phyloP scores from a whole-genome alignment of 2,329 filamentous ascomycete genomes.

The Fusarium denticulatum region DNA sequence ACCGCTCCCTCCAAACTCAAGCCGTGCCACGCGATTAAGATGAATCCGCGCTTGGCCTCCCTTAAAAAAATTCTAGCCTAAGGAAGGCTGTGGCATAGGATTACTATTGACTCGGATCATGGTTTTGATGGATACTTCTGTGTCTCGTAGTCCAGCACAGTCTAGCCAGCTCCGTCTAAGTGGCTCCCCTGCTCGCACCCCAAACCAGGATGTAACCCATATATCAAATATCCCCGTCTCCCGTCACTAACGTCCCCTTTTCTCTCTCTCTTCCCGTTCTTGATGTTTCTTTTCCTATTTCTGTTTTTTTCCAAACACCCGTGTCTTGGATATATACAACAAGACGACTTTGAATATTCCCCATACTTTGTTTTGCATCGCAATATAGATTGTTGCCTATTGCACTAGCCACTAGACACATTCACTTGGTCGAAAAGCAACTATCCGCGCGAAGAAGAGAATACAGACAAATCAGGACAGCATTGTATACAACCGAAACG shows the following conservation, averaged over 20 bases:
- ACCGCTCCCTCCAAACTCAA: neutral
- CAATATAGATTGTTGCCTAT: conserved; percentile 10
- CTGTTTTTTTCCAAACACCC: conserved; percentile 18
- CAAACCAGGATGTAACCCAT: conserved; percentile 25
- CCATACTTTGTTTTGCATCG: conserved; percentile 3
- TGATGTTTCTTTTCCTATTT: conserved; percentile 30
- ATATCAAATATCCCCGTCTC: conserved; percentile 37
- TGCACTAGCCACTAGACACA: neutral
- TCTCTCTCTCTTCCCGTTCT: conserved; percentile 35
- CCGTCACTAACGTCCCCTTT: conserved; percentile 31
- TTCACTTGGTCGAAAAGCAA: conserved; percentile 13
- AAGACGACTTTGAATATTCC: conserved; percentile 10
- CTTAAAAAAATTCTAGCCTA: conserved; percentile 1
- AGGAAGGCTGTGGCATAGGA: neutral
- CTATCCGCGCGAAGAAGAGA: conserved; percentile 16
- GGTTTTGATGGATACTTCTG: conserved; percentile 3
- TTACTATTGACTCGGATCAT: conserved; percentile 1
- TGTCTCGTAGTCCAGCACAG: conserved; percentile 7
- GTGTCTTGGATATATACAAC: conserved; percentile 13
- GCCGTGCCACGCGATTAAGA: conserved; percentile 12
- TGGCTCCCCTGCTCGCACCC: conserved; percentile 14
- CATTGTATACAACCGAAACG: conserved; percentile 23
- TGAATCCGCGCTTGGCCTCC: conserved; percentile 7
- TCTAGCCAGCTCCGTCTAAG: conserved; percentile 24
- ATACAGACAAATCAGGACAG: neutral